Evolutionary conservation across 129 eudicot species (phyloP).

Genomic region (Ambrosia trifida): DNA sequence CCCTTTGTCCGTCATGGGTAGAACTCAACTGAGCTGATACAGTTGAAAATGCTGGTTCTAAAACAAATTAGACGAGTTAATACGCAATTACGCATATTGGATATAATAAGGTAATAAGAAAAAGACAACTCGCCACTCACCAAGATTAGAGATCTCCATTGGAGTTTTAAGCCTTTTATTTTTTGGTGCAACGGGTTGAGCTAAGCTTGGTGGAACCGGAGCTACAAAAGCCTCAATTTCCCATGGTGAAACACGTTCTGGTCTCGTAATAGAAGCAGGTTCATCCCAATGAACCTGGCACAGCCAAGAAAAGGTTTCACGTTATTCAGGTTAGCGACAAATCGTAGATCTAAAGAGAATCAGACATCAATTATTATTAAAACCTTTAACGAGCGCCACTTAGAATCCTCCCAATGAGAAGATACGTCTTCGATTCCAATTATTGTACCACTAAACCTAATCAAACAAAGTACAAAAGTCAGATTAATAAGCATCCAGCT

Average conservation of each 20-base stretch:
- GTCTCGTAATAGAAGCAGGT: constrained; percentile 67
- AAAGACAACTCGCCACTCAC: constrained; percentile 50
- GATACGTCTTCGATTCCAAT: constrained; percentile 74
- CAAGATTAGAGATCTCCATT: constrained; percentile 44
- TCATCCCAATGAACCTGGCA: constrained; percentile 94
- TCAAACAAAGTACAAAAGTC: constrained; percentile 5
- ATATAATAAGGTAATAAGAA: not conserved
- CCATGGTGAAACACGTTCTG: constrained; percentile 92
- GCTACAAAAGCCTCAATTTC: constrained; percentile 68
- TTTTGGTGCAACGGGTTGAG: constrained; percentile 38
- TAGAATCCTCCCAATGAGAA: constrained; percentile 67
- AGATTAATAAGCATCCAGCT: not conserved
- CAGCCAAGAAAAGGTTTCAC: constrained; percentile 6
- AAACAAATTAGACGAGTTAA: constrained; percentile 22
- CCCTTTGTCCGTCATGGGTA: constrained; percentile 50
- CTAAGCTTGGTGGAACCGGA: constrained; percentile 44
- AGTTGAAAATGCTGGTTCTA: constrained; percentile 51
- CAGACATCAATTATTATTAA: not conserved
- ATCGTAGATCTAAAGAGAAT: not conserved
- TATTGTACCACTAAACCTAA: constrained; percentile 85
- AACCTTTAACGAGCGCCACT: constrained; percentile 85
- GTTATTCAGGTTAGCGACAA: not conserved
- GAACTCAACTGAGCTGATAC: constrained; percentile 44
- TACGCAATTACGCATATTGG: constrained; percentile 8
- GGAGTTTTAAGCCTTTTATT: constrained; percentile 47